A percentile compares a stretch with the other conserved stretches of the same genome.
Conservation (phyloP, 2,329 filamentous ascomycete genomes). For the Esteya vermicola region DNA sequence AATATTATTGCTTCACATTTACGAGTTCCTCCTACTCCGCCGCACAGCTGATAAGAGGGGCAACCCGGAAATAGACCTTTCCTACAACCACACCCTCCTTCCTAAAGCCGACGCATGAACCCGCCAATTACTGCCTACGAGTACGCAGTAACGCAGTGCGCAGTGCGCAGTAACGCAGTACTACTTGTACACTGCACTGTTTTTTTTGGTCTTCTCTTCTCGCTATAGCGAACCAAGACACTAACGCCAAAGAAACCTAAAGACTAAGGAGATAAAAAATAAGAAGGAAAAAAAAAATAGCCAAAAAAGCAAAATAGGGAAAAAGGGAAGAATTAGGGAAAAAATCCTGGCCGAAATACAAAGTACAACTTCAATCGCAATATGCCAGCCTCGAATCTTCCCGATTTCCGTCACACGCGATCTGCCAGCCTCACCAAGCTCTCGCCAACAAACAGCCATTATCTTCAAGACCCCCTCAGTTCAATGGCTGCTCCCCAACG, state of each 20-base stretch:
- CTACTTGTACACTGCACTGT: no score
- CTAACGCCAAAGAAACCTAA: not conserved
- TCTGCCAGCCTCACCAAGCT: constrained; percentile 42
- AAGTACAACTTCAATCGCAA: constrained; percentile 1
- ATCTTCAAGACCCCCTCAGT: constrained; percentile 17
- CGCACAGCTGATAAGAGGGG: no score
- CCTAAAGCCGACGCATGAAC: no score
- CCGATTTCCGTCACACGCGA: constrained; percentile 31
- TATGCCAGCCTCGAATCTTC: constrained; percentile 15
- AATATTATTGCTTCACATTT: no score
- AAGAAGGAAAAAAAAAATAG: no score
- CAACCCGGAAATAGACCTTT: no score
- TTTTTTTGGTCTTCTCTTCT: no score
- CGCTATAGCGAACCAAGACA: not conserved
- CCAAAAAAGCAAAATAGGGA: no score
- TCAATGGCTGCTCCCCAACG: constrained; percentile 23
- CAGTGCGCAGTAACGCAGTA: not conserved
- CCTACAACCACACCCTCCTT: no score
- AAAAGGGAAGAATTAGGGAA: not conserved
- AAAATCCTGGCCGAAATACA: not conserved
- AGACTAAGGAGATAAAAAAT: not conserved
- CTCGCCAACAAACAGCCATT: constrained; percentile 14
- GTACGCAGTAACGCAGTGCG: no score
- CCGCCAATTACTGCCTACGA: no score
- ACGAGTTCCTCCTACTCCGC: no score